phyloP scores from a whole-genome alignment of 2,329 filamentous ascomycete genomes.

The Alternaria sp. region DNA sequence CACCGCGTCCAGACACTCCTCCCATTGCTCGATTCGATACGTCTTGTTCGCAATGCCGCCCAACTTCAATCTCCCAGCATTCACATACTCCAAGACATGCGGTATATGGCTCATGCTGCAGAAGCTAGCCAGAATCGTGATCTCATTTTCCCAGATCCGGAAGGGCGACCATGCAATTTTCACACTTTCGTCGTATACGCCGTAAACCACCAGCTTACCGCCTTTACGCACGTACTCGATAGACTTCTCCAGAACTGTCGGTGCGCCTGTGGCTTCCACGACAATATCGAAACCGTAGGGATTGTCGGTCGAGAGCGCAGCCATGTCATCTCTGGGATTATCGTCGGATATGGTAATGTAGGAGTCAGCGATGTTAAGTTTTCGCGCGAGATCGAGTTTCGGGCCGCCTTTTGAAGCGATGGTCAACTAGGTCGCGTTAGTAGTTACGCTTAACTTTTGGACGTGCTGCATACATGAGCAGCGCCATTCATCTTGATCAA shows the following conservation, averaged over 20 bases:
- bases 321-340: slow-evolving; percentile 54
- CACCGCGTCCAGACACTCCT: slow-evolving; percentile 72
- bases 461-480: slow-evolving; percentile 57
- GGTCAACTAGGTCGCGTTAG: slow-evolving; percentile 53
- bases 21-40: slow-evolving; percentile 76
- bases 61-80: slow-evolving; percentile 67
- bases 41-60: slow-evolving; percentile 75
- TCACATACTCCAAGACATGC: slow-evolving; percentile 50
- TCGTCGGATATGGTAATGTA: slow-evolving; percentile 53
- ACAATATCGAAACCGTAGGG: slow-evolving; percentile 78
- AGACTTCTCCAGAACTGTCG: slow-evolving; percentile 71
- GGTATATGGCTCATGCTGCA: slow-evolving; percentile 64
- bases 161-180: slow-evolving; percentile 72
- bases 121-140: slow-evolving; percentile 73
- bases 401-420: slow-evolving; percentile 71
- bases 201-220: slow-evolving; percentile 74
- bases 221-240: slow-evolving; percentile 75
- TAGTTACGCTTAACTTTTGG: background rate
- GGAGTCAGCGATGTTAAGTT: slow-evolving; percentile 55
- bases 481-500: slow-evolving; percentile 70
- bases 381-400: slow-evolving; percentile 71
- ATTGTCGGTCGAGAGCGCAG: slow-evolving; percentile 67
- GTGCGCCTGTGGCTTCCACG: slow-evolving; percentile 72
- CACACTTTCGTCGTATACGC: slow-evolving; percentile 69
- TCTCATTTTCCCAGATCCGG: slow-evolving; percentile 72